Conservation (phyloP, 768 basidiomycete species). For the Cytidiella melzeri region DNA sequence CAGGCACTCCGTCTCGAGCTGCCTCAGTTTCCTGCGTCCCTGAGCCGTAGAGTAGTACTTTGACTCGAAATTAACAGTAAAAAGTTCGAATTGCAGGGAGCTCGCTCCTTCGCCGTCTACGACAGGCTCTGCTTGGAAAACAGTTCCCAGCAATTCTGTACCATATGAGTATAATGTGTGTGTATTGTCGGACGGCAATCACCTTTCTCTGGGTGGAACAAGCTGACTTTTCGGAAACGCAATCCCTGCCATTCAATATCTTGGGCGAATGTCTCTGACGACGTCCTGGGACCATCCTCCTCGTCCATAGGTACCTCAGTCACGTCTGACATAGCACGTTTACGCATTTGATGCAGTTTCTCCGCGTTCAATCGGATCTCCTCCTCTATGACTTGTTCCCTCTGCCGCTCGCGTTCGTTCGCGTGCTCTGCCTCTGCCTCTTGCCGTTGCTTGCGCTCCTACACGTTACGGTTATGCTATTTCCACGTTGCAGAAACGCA, state of each 20-base stretch:
- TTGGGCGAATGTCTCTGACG: constrained; percentile 53
- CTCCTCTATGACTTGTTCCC: constrained; percentile 55
- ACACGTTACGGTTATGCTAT: background rate
- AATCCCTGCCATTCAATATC: constrained; percentile 56
- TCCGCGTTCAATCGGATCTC: constrained; percentile 64
- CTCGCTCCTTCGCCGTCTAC: constrained; percentile 49
- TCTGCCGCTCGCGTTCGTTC: constrained; percentile 42
- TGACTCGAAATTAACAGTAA: constrained; percentile 58
- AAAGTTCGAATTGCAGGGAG: constrained; percentile 55
- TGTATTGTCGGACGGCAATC: constrained; percentile 1
- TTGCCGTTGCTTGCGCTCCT: constrained; percentile 51
- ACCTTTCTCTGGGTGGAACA: constrained; percentile 73
- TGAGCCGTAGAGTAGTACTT: constrained; percentile 63
- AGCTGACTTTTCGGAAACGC: constrained; percentile 56
- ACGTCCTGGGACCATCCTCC: constrained; percentile 39
- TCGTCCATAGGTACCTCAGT: constrained; percentile 51
- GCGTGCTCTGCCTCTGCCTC: constrained; percentile 49
- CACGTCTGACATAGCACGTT: constrained; percentile 64
- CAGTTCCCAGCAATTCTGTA: constrained; percentile 58
- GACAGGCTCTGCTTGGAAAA: constrained; percentile 71
- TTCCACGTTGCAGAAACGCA: background rate
- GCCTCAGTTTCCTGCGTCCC: constrained; percentile 67
- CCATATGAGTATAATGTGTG: constrained; percentile 1
- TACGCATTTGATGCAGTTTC: constrained; percentile 45
- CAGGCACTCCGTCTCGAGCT: constrained; percentile 61